phyloP scores from a whole-genome alignment of 495 filamentous ascomycete species.

The Penicillium diatomitis region DNA sequence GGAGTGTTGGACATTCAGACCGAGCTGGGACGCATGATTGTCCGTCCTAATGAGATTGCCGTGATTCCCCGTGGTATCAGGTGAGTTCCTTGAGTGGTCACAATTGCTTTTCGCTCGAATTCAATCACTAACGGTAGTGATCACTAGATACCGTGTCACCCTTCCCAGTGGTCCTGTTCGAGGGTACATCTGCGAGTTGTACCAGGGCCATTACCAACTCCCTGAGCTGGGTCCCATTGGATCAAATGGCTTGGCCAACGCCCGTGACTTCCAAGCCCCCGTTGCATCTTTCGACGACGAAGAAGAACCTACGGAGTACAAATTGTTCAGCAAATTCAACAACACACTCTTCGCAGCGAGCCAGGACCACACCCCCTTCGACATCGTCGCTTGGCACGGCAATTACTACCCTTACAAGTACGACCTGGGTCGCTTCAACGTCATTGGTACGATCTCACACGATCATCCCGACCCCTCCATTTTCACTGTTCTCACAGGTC shows the following conservation, averaged over 20 bases:
- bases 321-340: constrained; percentile 68
- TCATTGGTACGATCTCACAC: constrained; percentile 61
- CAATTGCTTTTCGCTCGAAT: background rate
- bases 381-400: constrained; percentile 75
- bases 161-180: constrained; percentile 56
- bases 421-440: constrained; percentile 73
- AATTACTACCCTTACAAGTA: constrained; percentile 82
- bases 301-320: constrained; percentile 38
- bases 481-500: constrained; percentile 71
- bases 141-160: constrained; percentile 56
- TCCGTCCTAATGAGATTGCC: constrained; percentile 81
- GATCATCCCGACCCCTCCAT: constrained; percentile 81
- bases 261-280: constrained; percentile 81
- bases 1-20: constrained; percentile 80
- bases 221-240: constrained; percentile 88
- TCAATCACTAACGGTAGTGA: background rate
- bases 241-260: constrained; percentile 77
- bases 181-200: constrained; percentile 83
- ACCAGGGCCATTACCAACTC: constrained; percentile 74
- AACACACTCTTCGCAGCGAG: constrained; percentile 65
- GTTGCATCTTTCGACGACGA: constrained; percentile 65
- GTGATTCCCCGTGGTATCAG: constrained; percentile 76
- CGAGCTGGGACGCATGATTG: constrained; percentile 71
- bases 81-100: constrained; percentile 4
- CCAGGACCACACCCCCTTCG: constrained; percentile 69